Percentiles rank a stretch among this genome's conserved stretches.
Evolutionary conservation across 225 moss, liverwort and hornwort species (phyloP).

Genomic region (Physcomitrellopsis africana): DNA sequence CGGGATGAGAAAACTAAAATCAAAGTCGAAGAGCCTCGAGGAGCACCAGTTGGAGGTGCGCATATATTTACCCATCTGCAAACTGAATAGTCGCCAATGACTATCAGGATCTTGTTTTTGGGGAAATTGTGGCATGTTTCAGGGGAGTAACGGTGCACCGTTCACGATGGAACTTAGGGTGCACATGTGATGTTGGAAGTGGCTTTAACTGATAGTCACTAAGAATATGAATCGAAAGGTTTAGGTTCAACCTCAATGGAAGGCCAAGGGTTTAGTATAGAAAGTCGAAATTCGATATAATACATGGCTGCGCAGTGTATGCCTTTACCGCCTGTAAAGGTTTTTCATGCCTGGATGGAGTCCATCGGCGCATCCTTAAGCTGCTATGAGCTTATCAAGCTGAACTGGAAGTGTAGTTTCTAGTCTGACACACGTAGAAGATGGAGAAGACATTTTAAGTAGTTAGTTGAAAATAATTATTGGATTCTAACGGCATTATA

Average conservation of each 20-base stretch:
- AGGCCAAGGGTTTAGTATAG: too few species aligned
- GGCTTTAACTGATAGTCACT: not conserved
- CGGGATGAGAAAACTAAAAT: slow-evolving; percentile 82
- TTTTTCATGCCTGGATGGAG: too few species aligned
- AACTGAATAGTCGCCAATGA: too few species aligned
- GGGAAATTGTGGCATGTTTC: not conserved
- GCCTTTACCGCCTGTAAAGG: too few species aligned
- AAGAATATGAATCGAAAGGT: not conserved
- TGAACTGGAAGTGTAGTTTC: too few species aligned
- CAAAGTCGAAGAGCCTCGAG: slow-evolving; percentile 60
- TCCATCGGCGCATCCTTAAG: too few species aligned
- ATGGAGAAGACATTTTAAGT: not conserved
- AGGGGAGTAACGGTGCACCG: not conserved
- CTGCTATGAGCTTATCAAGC: too few species aligned
- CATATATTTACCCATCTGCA: not conserved
- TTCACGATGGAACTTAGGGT: not conserved
- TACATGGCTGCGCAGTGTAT: too few species aligned
- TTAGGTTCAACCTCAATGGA: too few species aligned
- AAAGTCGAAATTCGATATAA: too few species aligned
- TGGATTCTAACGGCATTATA: not conserved
- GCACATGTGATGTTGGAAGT: not conserved
- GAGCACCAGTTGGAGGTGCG: slow-evolving; percentile 49
- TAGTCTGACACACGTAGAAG: too few species aligned
- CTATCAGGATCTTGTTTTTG: too few species aligned
- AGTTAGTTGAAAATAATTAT: not conserved